Conservation (phyloP, 306 rosid species). For the Rubus parviflorus region DNA sequence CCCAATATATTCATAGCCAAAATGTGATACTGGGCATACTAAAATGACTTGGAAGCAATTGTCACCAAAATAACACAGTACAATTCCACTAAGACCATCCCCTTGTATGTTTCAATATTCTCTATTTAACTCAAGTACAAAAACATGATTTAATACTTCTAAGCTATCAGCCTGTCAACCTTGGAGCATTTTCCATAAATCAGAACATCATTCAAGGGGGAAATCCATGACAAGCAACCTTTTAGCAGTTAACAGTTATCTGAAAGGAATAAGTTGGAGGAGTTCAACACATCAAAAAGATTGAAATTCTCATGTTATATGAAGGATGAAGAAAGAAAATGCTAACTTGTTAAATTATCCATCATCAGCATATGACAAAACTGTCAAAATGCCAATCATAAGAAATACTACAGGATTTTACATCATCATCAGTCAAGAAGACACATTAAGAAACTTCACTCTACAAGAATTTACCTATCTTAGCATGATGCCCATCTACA, state of each 20-base stretch:
- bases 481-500: conserved; percentile 91
- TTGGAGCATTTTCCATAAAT: background rate
- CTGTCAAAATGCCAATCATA: too few relatives aligned
- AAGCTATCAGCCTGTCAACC: background rate
- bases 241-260: background rate
- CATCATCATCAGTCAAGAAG: background rate
- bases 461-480: conserved; percentile 63
- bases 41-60: too few relatives aligned
- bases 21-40: background rate
- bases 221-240: conserved; percentile 2
- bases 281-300: background rate
- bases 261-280: background rate
- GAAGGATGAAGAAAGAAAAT: background rate
- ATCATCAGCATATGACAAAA: background rate
- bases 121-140: background rate
- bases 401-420: background rate
- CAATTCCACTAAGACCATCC: background rate
- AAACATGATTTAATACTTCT: background rate
- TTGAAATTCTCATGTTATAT: background rate
- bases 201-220: background rate
- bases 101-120: too few relatives aligned
- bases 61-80: too few relatives aligned
- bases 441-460: background rate
- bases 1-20: background rate
- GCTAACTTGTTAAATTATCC: background rate